Evolutionary conservation across 2,329 filamentous ascomycete genomes (phyloP).

Genomic region (Fusarium sp.): DNA sequence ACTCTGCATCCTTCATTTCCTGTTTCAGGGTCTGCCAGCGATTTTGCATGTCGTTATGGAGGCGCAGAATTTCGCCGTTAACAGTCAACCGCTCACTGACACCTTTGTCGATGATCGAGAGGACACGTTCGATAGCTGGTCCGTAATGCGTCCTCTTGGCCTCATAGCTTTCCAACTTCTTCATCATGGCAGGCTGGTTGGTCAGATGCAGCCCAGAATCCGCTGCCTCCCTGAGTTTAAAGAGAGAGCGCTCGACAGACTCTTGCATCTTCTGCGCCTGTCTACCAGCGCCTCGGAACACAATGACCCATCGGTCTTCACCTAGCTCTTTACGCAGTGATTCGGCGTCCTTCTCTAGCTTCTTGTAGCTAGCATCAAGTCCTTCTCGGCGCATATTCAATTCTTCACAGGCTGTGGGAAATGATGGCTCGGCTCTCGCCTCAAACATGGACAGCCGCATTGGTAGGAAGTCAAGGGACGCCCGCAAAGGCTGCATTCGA

Average conservation of each 20-base stretch:
- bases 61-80: constrained; percentile 91
- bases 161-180: constrained; percentile 93
- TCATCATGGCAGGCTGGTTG: constrained; percentile 76
- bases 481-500: constrained; percentile 92
- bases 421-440: constrained; percentile 78
- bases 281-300: constrained; percentile 91
- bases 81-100: constrained; percentile 95
- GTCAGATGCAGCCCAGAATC: constrained; percentile 81
- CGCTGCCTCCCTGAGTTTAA: constrained; percentile 83
- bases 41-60: constrained; percentile 87
- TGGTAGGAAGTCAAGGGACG: constrained; percentile 93
- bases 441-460: constrained; percentile 94
- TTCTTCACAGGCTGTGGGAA: constrained; percentile 92
- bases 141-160: constrained; percentile 95
- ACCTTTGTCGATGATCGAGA: constrained; percentile 95
- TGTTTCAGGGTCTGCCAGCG: constrained; percentile 82
- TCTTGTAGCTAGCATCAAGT: constrained; percentile 88
- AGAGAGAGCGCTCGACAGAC: constrained; percentile 88
- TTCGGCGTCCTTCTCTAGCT: constrained; percentile 90
- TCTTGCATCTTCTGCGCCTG: constrained; percentile 98
- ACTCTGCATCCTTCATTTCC: constrained; percentile 83
- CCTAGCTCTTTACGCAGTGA: constrained; percentile 89
- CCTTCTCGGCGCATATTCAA: constrained; percentile 79
- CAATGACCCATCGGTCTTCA: constrained; percentile 95
- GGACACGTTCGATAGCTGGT: constrained; percentile 89